Conservation (phyloP, 306 rosid species). For the Betula pendula region DNA sequence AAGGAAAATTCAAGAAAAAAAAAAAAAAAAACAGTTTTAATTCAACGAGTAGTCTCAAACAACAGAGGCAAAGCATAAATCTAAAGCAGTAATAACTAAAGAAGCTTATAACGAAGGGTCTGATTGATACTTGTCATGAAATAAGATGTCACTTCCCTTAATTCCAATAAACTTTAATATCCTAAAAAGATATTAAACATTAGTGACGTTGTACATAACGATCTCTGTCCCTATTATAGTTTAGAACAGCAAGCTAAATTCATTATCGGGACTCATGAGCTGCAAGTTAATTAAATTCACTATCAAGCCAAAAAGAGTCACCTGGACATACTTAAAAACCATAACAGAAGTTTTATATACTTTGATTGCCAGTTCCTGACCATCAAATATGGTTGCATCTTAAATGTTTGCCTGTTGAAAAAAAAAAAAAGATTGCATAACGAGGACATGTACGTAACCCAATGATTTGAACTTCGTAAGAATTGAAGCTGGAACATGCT, state of each 20-base stretch:
- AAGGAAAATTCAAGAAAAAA: too few relatives aligned
- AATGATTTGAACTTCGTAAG: neutral
- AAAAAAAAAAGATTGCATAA: slow-evolving; percentile 5
- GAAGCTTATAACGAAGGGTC: too few relatives aligned
- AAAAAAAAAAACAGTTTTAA: too few relatives aligned
- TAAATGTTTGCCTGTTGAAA: slow-evolving; percentile 82
- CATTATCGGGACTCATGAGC: neutral
- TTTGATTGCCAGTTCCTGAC: slow-evolving; percentile 84
- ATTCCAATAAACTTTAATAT: slow-evolving; percentile 37
- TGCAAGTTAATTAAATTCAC: neutral
- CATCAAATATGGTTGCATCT: slow-evolving; percentile 83
- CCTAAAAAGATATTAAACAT: slow-evolving; percentile 81
- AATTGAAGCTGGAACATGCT: slow-evolving; percentile 1
- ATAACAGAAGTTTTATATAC: slow-evolving; percentile 85
- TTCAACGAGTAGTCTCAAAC: too few relatives aligned
- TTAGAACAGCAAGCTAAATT: slow-evolving; percentile 15
- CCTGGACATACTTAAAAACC: slow-evolving; percentile 73
- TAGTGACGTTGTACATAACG: slow-evolving; percentile 93
- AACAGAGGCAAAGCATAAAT: too few relatives aligned
- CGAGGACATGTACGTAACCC: slow-evolving; percentile 8
- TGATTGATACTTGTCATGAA: too few relatives aligned
- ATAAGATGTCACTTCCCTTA: too few relatives aligned
- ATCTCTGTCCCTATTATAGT: too few relatives aligned
- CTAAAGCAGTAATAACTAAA: too few relatives aligned
- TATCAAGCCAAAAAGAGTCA: slow-evolving; percentile 19